Conservation (phyloP, 2,329 filamentous ascomycete genomes). For the Juglanconis oblonga region DNA sequence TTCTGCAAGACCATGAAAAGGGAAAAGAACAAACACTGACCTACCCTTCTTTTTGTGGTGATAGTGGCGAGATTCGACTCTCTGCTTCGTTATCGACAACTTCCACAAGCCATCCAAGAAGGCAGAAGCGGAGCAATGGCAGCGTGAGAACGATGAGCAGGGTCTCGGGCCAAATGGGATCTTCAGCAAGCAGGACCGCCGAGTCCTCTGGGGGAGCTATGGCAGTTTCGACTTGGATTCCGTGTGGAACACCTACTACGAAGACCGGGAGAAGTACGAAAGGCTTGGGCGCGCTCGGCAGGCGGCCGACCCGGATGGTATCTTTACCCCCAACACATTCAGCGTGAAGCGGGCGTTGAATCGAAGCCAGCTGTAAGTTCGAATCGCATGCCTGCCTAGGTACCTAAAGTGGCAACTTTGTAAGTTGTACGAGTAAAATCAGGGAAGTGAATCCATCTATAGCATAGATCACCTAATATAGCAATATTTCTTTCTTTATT, state of each 20-base stretch:
- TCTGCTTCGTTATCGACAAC: slow-evolving; percentile 39
- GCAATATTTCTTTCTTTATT: too few species aligned
- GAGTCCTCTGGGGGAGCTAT: slow-evolving; percentile 38
- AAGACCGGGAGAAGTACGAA: slow-evolving; percentile 32
- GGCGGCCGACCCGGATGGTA: slow-evolving; percentile 32
- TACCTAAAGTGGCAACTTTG: too few species aligned
- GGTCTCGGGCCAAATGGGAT: slow-evolving; percentile 24
- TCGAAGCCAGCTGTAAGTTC: neutral
- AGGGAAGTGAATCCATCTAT: too few species aligned
- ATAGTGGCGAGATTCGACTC: slow-evolving; percentile 40
- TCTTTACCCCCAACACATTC: slow-evolving; percentile 36
- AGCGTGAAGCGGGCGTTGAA: neutral
- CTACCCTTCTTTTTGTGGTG: neutral
- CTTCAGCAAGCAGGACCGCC: slow-evolving; percentile 35
- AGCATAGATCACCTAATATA: too few species aligned
- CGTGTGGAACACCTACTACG: slow-evolving; percentile 34
- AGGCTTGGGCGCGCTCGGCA: slow-evolving; percentile 28
- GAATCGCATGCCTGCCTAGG: neutral
- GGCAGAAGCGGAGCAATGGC: slow-evolving; percentile 37
- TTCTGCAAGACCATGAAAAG: neutral
- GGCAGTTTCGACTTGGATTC: slow-evolving; percentile 34
- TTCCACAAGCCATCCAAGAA: slow-evolving; percentile 37
- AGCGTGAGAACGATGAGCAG: slow-evolving; percentile 36
- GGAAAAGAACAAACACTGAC: neutral
- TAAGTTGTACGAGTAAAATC: too few species aligned